Evolutionary conservation across 2,329 filamentous ascomycete species (phyloP).

Genomic region (Alternaria solani): DNA sequence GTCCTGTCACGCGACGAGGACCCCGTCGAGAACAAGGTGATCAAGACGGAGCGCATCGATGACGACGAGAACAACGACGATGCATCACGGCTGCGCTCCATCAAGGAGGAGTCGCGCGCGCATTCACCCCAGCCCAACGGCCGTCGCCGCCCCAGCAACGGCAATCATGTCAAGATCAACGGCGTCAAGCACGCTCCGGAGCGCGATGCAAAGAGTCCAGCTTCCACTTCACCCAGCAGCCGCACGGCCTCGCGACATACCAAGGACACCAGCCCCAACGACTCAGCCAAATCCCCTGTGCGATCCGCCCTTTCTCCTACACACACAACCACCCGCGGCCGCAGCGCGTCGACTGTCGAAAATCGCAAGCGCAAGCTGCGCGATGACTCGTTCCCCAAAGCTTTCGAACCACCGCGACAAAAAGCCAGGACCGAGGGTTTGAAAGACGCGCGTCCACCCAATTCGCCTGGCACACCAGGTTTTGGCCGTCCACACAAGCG

Average conservation of each 20-base stretch:
- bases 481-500: conserved; percentile 49
- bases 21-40: conserved; percentile 49
- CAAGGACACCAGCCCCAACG: conserved; percentile 46
- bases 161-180: conserved; percentile 35
- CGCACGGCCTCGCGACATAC: conserved; percentile 44
- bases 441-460: conserved; percentile 43
- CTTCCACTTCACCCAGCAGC: conserved; percentile 48
- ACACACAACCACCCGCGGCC: conserved; percentile 40
- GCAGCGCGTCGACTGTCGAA: conserved; percentile 50
- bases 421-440: conserved; percentile 49
- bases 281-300: conserved; percentile 38
- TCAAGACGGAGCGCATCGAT: conserved; percentile 52
- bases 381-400: conserved; percentile 46
- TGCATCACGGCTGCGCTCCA: conserved; percentile 31
- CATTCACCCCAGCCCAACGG: conserved; percentile 39
- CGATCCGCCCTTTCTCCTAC: conserved; percentile 38
- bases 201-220: conserved; percentile 43
- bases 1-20: conserved; percentile 55
- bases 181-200: conserved; percentile 41
- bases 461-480: conserved; percentile 46
- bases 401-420: conserved; percentile 51
- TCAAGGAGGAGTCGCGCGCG: conserved; percentile 39
- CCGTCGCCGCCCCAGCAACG: conserved; percentile 35
- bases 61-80: conserved; percentile 36
- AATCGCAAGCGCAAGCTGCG: conserved; percentile 53